phyloP scores from a whole-genome alignment of 768 basidiomycete species.

The Heimioporus sp. region DNA sequence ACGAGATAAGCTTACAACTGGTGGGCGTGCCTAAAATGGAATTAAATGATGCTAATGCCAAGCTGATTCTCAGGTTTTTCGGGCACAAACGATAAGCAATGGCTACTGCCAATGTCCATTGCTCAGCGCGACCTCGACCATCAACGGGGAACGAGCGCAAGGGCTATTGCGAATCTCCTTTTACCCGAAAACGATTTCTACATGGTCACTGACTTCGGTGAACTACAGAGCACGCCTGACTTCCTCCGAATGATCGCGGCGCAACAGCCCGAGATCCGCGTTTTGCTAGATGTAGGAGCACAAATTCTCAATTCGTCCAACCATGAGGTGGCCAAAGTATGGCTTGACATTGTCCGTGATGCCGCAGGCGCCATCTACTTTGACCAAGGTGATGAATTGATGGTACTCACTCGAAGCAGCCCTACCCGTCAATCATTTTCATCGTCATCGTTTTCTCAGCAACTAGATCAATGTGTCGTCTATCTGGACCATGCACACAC shows the following conservation, averaged over 20 bases:
- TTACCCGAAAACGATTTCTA: slow-evolving; percentile 38
- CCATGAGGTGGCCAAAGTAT: slow-evolving; percentile 29
- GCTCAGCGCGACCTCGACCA: slow-evolving; percentile 28
- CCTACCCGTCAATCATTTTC: slow-evolving; percentile 32
- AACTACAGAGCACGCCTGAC: slow-evolving; percentile 24
- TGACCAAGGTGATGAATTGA: slow-evolving; percentile 35
- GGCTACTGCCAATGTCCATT: slow-evolving; percentile 12
- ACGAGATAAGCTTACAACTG: not conserved
- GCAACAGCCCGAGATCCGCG: slow-evolving; percentile 35
- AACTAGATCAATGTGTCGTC: slow-evolving; percentile 40
- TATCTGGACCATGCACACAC: slow-evolving; percentile 44
- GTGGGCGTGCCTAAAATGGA: not conserved
- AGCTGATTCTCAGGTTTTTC: slow-evolving; percentile 35
- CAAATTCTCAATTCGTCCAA: slow-evolving; percentile 50
- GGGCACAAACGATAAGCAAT: slow-evolving; percentile 49
- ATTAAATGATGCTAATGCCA: too few species aligned
- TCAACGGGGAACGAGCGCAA: slow-evolving; percentile 44
- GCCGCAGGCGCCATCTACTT: slow-evolving; percentile 41
- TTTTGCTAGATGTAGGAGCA: slow-evolving; percentile 54
- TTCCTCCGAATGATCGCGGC: slow-evolving; percentile 30
- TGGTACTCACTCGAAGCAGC: slow-evolving; percentile 35
- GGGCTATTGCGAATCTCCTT: slow-evolving; percentile 21
- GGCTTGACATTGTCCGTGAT: slow-evolving; percentile 15
- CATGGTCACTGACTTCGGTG: slow-evolving; percentile 11
- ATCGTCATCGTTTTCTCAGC: slow-evolving; percentile 39